Percentiles rank a stretch among this genome's conserved stretches.
Conservation (phyloP, 106 monocot species). For the Dendrobium huoshanense region DNA sequence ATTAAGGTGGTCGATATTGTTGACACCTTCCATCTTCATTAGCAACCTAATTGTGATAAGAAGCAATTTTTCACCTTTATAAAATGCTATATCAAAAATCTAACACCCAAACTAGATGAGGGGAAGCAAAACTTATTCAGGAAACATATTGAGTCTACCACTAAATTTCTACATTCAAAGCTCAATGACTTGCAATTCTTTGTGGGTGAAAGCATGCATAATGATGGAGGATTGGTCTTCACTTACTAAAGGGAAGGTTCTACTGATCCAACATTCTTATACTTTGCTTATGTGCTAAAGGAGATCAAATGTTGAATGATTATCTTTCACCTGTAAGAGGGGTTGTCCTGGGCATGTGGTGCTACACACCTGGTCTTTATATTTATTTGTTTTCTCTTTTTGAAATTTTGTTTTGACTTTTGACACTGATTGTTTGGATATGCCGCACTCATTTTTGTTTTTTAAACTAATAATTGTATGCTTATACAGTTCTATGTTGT, state of each 20-base stretch:
- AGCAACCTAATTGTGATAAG: conserved; percentile 86
- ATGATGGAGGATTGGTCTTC: conserved; percentile 41
- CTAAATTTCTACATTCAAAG: conserved; percentile 70
- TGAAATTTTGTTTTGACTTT: no score
- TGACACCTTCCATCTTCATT: conserved; percentile 20
- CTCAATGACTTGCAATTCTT: conserved; percentile 86
- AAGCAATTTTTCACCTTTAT: conserved; percentile 68
- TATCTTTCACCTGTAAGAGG: no score
- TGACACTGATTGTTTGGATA: no score
- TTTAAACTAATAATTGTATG: no score
- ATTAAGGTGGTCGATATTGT: no score
- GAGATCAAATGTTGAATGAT: conserved; percentile 63
- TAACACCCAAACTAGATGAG: conserved; percentile 44
- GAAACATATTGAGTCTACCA: conserved; percentile 70
- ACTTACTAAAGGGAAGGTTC: conserved; percentile 71
- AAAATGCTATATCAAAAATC: conserved; percentile 53
- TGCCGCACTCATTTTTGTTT: no score
- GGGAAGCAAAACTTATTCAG: conserved; percentile 58
- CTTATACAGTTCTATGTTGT: no score
- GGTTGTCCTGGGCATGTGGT: no score
- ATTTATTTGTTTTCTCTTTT: no score
- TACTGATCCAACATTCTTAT: conserved; percentile 67
- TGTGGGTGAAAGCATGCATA: conserved; percentile 12
- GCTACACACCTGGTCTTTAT: no score
- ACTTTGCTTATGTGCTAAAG: conserved; percentile 53